Conservation (phyloP, 1,284 basidiomycete species). For the Naganishia sp. region DNA sequence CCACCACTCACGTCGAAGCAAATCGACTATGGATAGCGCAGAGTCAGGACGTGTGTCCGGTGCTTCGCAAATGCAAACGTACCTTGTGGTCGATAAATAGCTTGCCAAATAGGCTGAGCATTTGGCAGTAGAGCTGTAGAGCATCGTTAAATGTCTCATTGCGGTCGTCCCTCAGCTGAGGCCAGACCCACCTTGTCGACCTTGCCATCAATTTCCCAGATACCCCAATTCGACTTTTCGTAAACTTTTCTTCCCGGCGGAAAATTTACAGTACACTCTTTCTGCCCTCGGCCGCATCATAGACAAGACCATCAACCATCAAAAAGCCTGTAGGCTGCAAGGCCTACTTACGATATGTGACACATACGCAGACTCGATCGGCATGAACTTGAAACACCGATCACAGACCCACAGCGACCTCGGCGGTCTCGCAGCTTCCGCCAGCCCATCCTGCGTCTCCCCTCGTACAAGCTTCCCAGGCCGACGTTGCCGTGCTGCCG, state of each 20-base stretch:
- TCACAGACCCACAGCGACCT: slow-evolving; percentile 51
- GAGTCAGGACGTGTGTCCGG: background rate
- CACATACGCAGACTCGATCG: slow-evolving; percentile 69
- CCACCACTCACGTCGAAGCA: slow-evolving; percentile 72
- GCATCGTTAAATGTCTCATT: background rate
- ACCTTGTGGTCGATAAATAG: slow-evolving; percentile 96
- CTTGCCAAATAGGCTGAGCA: slow-evolving; percentile 92
- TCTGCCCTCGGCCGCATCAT: slow-evolving; percentile 56
- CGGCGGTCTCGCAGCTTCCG: background rate
- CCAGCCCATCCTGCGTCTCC: background rate
- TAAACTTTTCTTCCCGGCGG: slow-evolving; percentile 92
- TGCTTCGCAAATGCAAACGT: slow-evolving; percentile 18
- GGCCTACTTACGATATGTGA: slow-evolving; percentile 65
- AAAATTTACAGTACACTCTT: slow-evolving; percentile 67
- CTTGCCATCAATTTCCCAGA: slow-evolving; percentile 94
- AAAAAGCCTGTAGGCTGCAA: background rate
- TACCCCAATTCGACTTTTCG: slow-evolving; percentile 81
- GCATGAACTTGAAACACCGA: slow-evolving; percentile 95
- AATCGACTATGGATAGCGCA: slow-evolving; percentile 60
- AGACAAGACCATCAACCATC: background rate
- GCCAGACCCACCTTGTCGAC: slow-evolving; percentile 66
- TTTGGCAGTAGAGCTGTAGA: slow-evolving; percentile 86
- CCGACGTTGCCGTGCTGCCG: background rate
- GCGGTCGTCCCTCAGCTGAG: background rate
- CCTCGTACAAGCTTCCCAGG: background rate